These are phyloP conservation scores for Lentinula edodes DNA, from an alignment of 768 basidiomycete genomes.

Conservation along the genomic window DNA sequence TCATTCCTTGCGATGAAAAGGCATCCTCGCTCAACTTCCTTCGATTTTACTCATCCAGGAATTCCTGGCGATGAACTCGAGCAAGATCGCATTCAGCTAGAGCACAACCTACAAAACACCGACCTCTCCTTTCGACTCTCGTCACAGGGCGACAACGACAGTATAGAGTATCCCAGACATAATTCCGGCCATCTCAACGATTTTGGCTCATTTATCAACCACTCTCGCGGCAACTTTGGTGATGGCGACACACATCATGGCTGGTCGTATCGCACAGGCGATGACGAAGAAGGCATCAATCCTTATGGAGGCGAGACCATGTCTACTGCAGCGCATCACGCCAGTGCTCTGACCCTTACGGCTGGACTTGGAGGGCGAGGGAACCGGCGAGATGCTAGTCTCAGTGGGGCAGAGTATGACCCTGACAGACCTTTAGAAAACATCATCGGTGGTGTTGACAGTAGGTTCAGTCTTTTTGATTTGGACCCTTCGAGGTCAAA, in stretches of 20 bases:
- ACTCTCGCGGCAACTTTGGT: slow-evolving; percentile 39
- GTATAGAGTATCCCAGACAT: slow-evolving; percentile 72
- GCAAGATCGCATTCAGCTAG: slow-evolving; percentile 70
- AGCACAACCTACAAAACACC: slow-evolving; percentile 70
- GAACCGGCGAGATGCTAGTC: slow-evolving; percentile 21
- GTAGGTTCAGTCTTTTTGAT: slow-evolving; percentile 53
- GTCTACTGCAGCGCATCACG: slow-evolving; percentile 87
- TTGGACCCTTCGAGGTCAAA: slow-evolving; percentile 46
- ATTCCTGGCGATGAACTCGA: slow-evolving; percentile 63
- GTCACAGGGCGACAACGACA: slow-evolving; percentile 40
- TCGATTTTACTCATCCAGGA: not conserved
- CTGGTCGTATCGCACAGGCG: slow-evolving; percentile 52
- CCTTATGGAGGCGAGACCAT: slow-evolving; percentile 67
- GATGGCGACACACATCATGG: slow-evolving; percentile 49
- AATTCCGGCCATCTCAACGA: slow-evolving; percentile 54
- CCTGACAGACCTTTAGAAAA: slow-evolving; percentile 74
- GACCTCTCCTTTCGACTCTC: slow-evolving; percentile 70
- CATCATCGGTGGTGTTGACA: slow-evolving; percentile 58
- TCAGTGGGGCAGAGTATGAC: slow-evolving; percentile 81
- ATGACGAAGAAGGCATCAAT: slow-evolving; percentile 61
- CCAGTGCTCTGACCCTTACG: slow-evolving; percentile 79
- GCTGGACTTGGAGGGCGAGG: slow-evolving; percentile 65
- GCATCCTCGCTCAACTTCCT: not conserved
- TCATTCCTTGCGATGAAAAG: not conserved
- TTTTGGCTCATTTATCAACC: slow-evolving; percentile 56